Base-by-base conservation (phyloP, 1,284 basidiomycete species). In the Trametes versicolor region DNA sequence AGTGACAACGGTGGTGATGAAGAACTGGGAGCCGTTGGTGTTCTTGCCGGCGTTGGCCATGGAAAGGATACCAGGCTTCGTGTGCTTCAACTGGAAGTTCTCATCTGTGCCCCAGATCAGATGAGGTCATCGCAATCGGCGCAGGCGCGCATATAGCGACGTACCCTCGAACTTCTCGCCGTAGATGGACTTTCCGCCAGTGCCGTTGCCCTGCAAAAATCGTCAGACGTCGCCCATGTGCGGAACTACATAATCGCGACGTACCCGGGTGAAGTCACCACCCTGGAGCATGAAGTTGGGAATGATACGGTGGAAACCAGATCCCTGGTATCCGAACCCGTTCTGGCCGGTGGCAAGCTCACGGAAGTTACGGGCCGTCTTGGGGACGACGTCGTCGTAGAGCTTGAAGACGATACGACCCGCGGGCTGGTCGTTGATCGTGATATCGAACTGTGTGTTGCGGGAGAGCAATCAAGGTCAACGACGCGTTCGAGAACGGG, bases 161-260 rank as follows among this genome's bases (percentile, higher is more conserved):
- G 65, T 58, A 90, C 91, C 91, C n/a, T 72, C 78, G 69, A 93
- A 95, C 75, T 92, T 95, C 71, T 88, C 85, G 70, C 97, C 96
- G 73, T 97, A 98, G 79, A 99, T 98, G 29, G 91, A 95, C 79
- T 91, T 92, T 60, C 94, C 95, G 66, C 97, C 97, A 1, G 95
- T 98, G 17, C 97, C 97, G 73, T 98, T 89, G 41, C 77, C 73
- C 36, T 69, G 43, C 36, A n/a, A 43, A 32, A 9, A 23, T 19
- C 15, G 49, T 45, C 29, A 57, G 48, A 1, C 8, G 4, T 9
- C 4, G 19, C 36, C 1, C 12, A n/a, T 7, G 13, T 25, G 48
- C 29, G 32, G 75, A 6, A 19, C 7, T 2, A 19, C n/a, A 13
- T 2, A 1, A 6, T 45, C 17, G 8, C 3, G 10, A 62, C 64